Percentiles rank a stretch among this genome's conserved stretches.
Conservation (phyloP, 306 rosid genomes). For the Fragaria ananassa region DNA sequence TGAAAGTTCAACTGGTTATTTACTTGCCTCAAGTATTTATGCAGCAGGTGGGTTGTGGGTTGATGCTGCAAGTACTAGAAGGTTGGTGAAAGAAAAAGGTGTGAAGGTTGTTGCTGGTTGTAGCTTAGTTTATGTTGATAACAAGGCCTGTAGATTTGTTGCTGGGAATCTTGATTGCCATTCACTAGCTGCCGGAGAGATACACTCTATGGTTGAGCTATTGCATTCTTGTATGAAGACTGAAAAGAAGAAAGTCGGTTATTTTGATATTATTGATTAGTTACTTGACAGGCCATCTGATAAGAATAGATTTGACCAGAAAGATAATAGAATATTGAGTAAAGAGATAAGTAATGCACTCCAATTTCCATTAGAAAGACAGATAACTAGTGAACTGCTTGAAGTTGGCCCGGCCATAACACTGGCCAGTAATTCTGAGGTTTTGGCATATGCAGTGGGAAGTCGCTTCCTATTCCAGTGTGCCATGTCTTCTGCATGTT, state of each 20-base stretch:
- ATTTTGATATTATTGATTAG: not conserved
- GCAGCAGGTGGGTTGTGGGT: constrained; percentile 30
- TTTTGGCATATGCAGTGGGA: not conserved
- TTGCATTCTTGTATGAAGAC: constrained; percentile 36
- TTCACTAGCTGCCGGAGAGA: constrained; percentile 25
- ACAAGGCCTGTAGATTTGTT: constrained; percentile 33
- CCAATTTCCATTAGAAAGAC: not conserved
- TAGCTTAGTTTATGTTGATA: constrained; percentile 35
- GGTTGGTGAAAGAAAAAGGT: constrained; percentile 36
- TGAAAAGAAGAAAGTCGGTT: constrained; percentile 10
- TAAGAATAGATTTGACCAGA: not conserved
- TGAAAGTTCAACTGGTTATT: constrained; percentile 34
- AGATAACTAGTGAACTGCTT: not conserved
- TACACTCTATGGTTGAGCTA: constrained; percentile 16
- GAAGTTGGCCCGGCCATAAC: not conserved
- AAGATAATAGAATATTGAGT: not conserved
- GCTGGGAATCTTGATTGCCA: constrained; percentile 34
- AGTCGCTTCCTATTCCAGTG: not conserved
- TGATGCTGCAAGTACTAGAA: constrained; percentile 37
- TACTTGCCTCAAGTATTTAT: constrained; percentile 36
- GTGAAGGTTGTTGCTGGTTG: constrained; percentile 42
- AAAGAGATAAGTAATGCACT: not conserved
- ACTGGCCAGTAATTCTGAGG: not conserved
- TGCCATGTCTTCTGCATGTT: not conserved
- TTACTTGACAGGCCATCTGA: not conserved